A percentile compares a stretch with the other conserved stretches of the same genome.
Evolutionary conservation across 1,284 basidiomycete species (phyloP).

Genomic region (Ceratobasidium sp.): DNA sequence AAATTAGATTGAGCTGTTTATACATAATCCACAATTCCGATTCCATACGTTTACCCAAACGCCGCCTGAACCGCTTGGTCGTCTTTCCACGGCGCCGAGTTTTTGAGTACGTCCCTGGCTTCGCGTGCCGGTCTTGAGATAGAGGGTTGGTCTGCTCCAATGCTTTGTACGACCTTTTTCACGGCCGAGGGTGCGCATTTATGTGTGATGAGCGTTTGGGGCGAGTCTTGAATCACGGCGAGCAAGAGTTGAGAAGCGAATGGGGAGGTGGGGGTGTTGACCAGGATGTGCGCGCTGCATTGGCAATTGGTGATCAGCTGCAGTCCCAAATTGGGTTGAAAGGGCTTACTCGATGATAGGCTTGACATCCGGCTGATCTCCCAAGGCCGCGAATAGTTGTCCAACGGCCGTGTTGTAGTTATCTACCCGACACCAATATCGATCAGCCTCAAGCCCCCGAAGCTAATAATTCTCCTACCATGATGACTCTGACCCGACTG

Average conservation of each 20-base stretch:
- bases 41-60: constrained; percentile 32
- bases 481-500: constrained; percentile 54
- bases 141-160: constrained; percentile 72
- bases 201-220: constrained; percentile 71
- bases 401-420: constrained; percentile 75
- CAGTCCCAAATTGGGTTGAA: neutral
- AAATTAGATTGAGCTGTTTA: constrained; percentile 34
- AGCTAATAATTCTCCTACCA: constrained; percentile 55
- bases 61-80: constrained; percentile 47
- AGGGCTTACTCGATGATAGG: constrained; percentile 69
- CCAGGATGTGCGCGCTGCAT: constrained; percentile 60
- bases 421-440: constrained; percentile 55
- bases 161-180: constrained; percentile 75
- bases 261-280: constrained; percentile 67
- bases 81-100: constrained; percentile 45
- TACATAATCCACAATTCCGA: neutral
- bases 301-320: constrained; percentile 36
- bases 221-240: constrained; percentile 48
- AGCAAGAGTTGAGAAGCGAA: constrained; percentile 61
- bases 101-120: constrained; percentile 75
- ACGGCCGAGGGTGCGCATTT: constrained; percentile 68
- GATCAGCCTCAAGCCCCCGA: constrained; percentile 10
- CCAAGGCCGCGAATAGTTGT: constrained; percentile 69
- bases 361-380: constrained; percentile 69
- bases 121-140: constrained; percentile 86